Percentiles rank a stretch among this genome's conserved stretches.
Evolutionary conservation across 345 rosid species (phyloP).

Genomic region (Eucalyptus sp.): DNA sequence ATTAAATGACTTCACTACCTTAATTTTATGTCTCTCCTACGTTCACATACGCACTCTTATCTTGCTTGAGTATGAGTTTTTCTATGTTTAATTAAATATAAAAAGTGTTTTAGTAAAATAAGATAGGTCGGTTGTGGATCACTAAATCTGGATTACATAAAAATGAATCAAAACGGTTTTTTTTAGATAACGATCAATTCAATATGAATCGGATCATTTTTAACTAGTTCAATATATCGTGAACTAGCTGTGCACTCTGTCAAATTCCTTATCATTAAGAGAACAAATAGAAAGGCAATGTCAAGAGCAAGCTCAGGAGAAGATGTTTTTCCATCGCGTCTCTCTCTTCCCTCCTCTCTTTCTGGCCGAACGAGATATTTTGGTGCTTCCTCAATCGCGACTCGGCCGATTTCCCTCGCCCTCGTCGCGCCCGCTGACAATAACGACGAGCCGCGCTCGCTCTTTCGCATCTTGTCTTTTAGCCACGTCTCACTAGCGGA

Average conservation of each 20-base stretch:
- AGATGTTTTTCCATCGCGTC: background rate
- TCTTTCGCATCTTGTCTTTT: background rate
- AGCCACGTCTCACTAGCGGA: background rate
- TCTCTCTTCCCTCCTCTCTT: too few species aligned
- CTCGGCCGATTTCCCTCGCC: background rate
- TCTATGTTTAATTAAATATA: too few species aligned
- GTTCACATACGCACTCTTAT: background rate
- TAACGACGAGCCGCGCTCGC: background rate
- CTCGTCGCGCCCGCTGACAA: background rate
- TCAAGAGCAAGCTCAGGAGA: background rate
- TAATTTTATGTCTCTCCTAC: too few species aligned
- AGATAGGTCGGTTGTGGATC: rapidly evolving
- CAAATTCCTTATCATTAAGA: background rate
- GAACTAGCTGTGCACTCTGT: rapidly evolving
- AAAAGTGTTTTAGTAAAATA: background rate
- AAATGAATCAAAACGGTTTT: rapidly evolving
- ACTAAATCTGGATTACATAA: too few species aligned
- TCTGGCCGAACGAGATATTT: background rate
- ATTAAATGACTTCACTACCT: background rate
- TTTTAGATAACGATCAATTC: rapidly evolving
- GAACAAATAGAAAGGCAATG: background rate
- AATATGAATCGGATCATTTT: rapidly evolving
- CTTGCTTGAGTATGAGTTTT: background rate
- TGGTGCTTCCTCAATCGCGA: background rate
- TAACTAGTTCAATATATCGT: rapidly evolving